Evolutionary conservation across 2,329 filamentous ascomycete species (phyloP).

Genomic region (Epichloe brachyelytri): DNA sequence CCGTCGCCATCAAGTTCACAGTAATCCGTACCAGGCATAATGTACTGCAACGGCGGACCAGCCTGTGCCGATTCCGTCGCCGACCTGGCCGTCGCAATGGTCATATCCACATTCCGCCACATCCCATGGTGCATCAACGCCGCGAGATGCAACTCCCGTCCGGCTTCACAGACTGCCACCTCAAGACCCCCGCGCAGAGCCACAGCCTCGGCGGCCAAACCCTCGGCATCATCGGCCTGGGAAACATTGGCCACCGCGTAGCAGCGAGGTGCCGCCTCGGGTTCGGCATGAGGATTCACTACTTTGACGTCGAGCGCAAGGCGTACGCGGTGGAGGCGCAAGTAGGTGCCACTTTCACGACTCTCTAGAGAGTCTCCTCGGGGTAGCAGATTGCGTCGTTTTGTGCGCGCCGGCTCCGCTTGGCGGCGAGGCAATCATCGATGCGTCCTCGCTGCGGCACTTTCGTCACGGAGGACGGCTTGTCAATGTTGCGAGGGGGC

Average conservation of each 20-base stretch:
- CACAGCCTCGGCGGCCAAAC: conserved; percentile 49
- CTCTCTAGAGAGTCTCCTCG: conserved; percentile 38
- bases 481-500: conserved; percentile 54
- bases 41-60: conserved; percentile 61
- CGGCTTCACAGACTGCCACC: conserved; percentile 45
- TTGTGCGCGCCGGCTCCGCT: conserved; percentile 42
- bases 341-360: conserved; percentile 34
- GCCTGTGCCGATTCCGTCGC: conserved; percentile 62
- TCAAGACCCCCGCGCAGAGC: conserved; percentile 42
- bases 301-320: conserved; percentile 45
- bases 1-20: neutral
- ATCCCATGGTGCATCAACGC: conserved; percentile 51
- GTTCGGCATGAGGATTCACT: conserved; percentile 56
- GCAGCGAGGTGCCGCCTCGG: conserved; percentile 37
- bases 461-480: conserved; percentile 45
- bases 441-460: conserved; percentile 29
- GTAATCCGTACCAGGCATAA: conserved; percentile 30
- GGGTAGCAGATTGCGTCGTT: conserved; percentile 44
- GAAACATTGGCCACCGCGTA: conserved; percentile 50
- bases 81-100: conserved; percentile 55
- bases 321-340: conserved; percentile 26
- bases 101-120: conserved; percentile 56
- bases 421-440: conserved; percentile 31
- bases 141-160: conserved; percentile 27
- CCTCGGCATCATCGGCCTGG: conserved; percentile 57